Percentiles rank a stretch among this genome's conserved stretches.
phyloP scores from a whole-genome alignment of 495 filamentous ascomycete genomes.

The Pyrenula massariospora region DNA sequence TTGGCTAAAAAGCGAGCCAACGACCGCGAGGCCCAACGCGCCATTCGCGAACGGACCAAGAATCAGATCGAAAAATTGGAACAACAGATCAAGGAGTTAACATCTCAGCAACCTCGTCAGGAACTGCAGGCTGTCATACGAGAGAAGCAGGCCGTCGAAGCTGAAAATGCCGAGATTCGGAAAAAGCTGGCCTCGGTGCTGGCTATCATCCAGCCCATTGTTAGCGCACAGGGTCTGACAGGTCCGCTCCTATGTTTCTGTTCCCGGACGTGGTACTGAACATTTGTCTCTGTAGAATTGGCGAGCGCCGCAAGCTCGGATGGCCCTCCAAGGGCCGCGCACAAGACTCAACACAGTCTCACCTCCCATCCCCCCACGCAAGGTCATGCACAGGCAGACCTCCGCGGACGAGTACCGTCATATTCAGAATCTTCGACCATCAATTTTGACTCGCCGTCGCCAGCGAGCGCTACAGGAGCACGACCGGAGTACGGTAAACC shows the following conservation, averaged over 20 bases:
- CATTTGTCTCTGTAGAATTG: neutral
- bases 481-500: neutral
- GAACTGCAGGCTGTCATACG: slow-evolving; percentile 60
- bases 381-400: neutral
- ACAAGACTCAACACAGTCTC: neutral
- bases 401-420: neutral
- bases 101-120: slow-evolving; percentile 63
- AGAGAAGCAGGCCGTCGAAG: slow-evolving; percentile 57
- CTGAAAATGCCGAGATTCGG: slow-evolving; percentile 60
- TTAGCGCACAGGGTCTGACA: slow-evolving; percentile 19
- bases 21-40: slow-evolving; percentile 78
- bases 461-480: neutral
- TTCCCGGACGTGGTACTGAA: neutral
- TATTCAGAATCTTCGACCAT: neutral
- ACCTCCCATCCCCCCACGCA: neutral
- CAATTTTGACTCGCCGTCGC: neutral
- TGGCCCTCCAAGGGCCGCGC: neutral
- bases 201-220: slow-evolving; percentile 52
- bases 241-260: slow-evolving; percentile 7
- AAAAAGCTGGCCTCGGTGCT: slow-evolving; percentile 46
- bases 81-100: slow-evolving; percentile 56
- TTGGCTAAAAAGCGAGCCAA: slow-evolving; percentile 74
- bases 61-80: slow-evolving; percentile 70
- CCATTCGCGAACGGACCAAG: slow-evolving; percentile 74
- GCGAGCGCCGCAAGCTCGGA: neutral